A percentile compares a stretch with the other conserved stretches of the same genome.
Evolutionary conservation across 257 asterid genomes (phyloP).

Genomic region (Solanum gracilifrons): DNA sequence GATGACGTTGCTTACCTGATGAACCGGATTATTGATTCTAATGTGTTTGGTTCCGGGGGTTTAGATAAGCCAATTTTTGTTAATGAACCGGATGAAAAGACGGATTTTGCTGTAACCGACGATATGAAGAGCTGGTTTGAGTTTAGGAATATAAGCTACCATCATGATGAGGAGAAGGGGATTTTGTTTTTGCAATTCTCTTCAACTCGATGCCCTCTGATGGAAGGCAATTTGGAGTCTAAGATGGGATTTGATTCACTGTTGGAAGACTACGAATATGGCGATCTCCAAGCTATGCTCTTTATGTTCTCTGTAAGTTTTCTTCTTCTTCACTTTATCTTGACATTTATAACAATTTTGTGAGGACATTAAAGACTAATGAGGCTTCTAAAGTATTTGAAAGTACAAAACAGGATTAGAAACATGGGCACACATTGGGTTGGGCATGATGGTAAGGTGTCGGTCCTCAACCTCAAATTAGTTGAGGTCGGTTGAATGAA

Average conservation of each 20-base stretch:
- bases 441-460: not conserved
- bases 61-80: constrained; percentile 38
- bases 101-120: constrained; percentile 13
- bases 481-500: not conserved
- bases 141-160: constrained; percentile 58
- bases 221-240: constrained; percentile 17
- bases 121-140: constrained; percentile 55
- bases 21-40: constrained; percentile 65
- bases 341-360: not conserved
- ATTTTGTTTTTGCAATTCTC: constrained; percentile 71
- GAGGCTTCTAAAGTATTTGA: not conserved
- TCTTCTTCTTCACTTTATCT: not conserved
- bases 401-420: not conserved
- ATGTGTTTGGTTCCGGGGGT: constrained; percentile 71
- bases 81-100: constrained; percentile 13
- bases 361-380: not conserved
- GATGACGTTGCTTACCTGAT: constrained; percentile 62
- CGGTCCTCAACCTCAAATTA: not conserved
- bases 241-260: constrained; percentile 37
- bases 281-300: constrained; percentile 81
- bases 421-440: not conserved
- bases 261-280: constrained; percentile 50
- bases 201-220: constrained; percentile 17
- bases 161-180: constrained; percentile 51
- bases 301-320: constrained; percentile 87